phyloP scores from a whole-genome alignment of 306 rosid genomes.

The Quercus engelmannii region DNA sequence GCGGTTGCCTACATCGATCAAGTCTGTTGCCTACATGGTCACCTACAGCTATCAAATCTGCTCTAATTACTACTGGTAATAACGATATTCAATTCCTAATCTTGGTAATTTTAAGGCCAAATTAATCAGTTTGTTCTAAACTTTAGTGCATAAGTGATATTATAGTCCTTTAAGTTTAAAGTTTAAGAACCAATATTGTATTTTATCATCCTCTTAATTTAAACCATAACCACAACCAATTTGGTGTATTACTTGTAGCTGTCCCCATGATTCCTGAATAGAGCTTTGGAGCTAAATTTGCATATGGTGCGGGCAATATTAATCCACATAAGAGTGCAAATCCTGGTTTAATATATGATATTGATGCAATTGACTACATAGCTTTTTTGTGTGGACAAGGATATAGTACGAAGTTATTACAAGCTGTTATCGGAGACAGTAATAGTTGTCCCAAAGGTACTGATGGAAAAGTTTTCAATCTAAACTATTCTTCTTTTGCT shows the following conservation, averaged over 20 bases:
- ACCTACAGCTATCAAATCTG: constrained; percentile 40
- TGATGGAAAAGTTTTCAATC: constrained; percentile 13
- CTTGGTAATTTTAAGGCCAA: background rate
- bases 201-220: background rate
- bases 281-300: constrained; percentile 31
- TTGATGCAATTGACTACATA: constrained; percentile 22
- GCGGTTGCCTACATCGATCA: constrained; percentile 47
- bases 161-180: too few relatives aligned
- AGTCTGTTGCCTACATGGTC: constrained; percentile 46
- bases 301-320: constrained; percentile 44
- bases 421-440: background rate
- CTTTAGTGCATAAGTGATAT: too few relatives aligned
- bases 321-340: constrained; percentile 27
- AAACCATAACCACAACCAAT: background rate
- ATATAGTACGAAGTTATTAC: constrained; percentile 16
- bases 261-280: constrained; percentile 13
- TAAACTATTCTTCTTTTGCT: constrained; percentile 54
- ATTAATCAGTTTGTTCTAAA: too few relatives aligned
- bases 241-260: constrained; percentile 20
- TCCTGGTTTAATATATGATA: constrained; percentile 50
- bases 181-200: too few relatives aligned
- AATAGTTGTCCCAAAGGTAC: constrained; percentile 1
- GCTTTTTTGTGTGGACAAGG: constrained; percentile 46
- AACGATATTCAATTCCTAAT: background rate
- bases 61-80: constrained; percentile 48